Conservation (phyloP, 805 yeast genomes). For the Lachancea sp. region DNA sequence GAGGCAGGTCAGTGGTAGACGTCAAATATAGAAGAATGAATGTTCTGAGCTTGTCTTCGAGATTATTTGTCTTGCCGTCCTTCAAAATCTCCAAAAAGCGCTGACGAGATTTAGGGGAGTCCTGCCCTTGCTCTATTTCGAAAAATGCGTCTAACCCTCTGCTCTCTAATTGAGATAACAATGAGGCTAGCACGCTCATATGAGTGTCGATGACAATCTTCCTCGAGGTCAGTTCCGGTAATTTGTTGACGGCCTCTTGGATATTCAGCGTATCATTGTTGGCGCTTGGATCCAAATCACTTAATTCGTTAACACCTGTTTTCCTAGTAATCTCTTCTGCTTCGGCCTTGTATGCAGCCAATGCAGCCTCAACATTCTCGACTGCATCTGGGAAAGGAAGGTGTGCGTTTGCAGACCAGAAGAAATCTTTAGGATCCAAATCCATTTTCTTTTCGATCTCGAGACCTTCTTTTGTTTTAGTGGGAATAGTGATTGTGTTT, state of each 20-base stretch:
- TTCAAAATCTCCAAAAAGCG: conserved; percentile 56
- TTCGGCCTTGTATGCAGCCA: conserved; percentile 74
- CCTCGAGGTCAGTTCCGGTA: conserved; percentile 87
- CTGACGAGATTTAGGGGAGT: conserved; percentile 42
- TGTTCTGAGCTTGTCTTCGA: conserved; percentile 82
- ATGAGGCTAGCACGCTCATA: conserved; percentile 85
- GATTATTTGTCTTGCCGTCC: conserved; percentile 48
- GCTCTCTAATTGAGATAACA: conserved; percentile 77
- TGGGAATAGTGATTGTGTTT: conserved; percentile 66
- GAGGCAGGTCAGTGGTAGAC: conserved; percentile 36
- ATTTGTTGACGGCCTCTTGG: conserved; percentile 81
- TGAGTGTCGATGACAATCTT: conserved; percentile 90
- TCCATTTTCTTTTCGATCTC: conserved; percentile 60
- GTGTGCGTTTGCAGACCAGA: conserved; percentile 80
- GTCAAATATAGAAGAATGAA: conserved; percentile 69
- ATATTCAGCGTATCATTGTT: conserved; percentile 57
- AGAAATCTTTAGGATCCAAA: conserved; percentile 87
- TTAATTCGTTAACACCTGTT: conserved; percentile 62
- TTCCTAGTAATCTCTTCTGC: conserved; percentile 79
- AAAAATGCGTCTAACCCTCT: conserved; percentile 84
- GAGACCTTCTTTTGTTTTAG: conserved; percentile 34
- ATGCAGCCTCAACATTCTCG: conserved; percentile 84
- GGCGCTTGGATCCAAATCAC: conserved; percentile 58
- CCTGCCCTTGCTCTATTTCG: conserved; percentile 82
- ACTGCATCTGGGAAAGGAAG: conserved; percentile 98